Conservation (phyloP, 306 rosid species). For the Psophocarpus tetragonolobus region DNA sequence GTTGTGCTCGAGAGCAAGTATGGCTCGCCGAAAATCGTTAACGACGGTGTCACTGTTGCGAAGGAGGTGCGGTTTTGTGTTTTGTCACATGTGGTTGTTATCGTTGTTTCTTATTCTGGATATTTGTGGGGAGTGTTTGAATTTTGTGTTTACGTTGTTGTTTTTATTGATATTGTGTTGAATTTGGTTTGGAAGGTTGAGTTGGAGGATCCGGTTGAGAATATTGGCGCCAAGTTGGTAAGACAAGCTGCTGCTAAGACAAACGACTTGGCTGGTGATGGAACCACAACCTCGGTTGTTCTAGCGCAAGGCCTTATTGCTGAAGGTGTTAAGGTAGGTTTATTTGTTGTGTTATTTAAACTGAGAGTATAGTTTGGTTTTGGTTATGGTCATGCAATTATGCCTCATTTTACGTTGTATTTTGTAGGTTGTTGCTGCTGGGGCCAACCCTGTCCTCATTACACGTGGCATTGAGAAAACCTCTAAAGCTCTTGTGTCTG, state of each 20-base stretch:
- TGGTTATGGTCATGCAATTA: background rate
- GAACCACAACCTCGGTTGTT: conserved; percentile 97
- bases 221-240: conserved; percentile 97
- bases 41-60: conserved; percentile 98
- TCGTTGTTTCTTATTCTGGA: background rate
- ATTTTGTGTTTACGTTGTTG: background rate
- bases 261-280: conserved; percentile 98
- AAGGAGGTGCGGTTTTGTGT: conserved; percentile 64
- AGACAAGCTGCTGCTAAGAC: conserved; percentile 99
- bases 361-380: background rate
- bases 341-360: background rate
- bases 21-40: conserved; percentile 96
- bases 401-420: background rate
- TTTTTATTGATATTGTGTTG: background rate
- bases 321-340: conserved; percentile 98
- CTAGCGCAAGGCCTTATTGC: conserved; percentile 98
- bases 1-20: conserved; percentile 98
- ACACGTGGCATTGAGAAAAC: conserved; percentile 99
- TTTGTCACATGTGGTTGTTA: background rate
- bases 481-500: conserved; percentile 71
- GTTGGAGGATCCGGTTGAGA: conserved; percentile 99
- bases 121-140: background rate
- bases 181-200: conserved; percentile 63
- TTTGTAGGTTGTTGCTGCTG: conserved; percentile 94
- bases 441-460: conserved; percentile 96